Base-by-base conservation (phyloP, 2,329 filamentous ascomycete genomes). In the Diaporthe sp. region DNA sequence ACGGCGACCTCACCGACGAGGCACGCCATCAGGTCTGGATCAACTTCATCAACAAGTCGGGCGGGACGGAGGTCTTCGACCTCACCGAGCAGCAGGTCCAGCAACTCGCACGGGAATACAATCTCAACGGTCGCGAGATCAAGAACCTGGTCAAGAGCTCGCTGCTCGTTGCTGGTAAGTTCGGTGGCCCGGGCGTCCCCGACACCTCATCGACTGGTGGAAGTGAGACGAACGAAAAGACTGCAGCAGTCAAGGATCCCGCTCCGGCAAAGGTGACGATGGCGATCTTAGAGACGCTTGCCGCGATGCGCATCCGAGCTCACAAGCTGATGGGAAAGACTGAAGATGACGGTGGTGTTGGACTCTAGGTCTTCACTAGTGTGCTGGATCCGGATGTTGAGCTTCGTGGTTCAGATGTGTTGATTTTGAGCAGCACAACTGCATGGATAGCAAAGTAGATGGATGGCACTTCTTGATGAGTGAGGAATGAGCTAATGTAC, bases 121-220 rank as follows among this genome's bases (percentile, higher is more conserved):
- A 85, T 3, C 81, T 89, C 51, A 89, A 89, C 72, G 87, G 88
- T 6, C 81, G 87, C 39, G 86, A 89, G 82, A 89, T 89, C 75
- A 88, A 88, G 82, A 89, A 88, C 68, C 77, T 85, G n/a, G 78
- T 87, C 78, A 86, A 87, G 80, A 82, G 82, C 10, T 68, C 62
- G 46, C 34, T 53, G 31, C 46, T 68, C 22, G 44, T 53, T 8
- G 62, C 62, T 25, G 62, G 62, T n/a, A 53, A 68, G 62, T 68
- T 68, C 19, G 46, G 10, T 3, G 44, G 31, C 28, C 10, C 19
- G 44, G 28, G 28, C 22, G 13, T 4, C 8, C 2, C 19, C 10
- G 10, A 12, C 44, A 10, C 44, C 17, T 9, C 31, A 22, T 17
- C 4, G 19, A 2, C 28, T 12, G 19, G 12, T 25, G 22, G 19